Conservation (phyloP, 257 asterid species). For the Plectranthus barbatus region DNA sequence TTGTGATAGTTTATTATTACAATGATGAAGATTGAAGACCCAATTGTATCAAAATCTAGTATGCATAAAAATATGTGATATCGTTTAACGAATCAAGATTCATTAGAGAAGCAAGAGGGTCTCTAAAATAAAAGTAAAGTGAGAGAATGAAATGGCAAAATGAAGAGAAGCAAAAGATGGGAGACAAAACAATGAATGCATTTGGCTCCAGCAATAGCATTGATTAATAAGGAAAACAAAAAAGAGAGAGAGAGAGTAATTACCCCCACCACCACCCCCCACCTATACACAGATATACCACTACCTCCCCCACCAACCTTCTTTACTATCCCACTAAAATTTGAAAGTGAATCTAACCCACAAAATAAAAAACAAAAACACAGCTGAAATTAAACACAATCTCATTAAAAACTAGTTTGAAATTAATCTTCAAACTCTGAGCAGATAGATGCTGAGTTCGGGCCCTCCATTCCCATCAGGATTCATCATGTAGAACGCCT, state of each 20-base stretch:
- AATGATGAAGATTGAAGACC: too few species aligned
- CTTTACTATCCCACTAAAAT: slow-evolving; percentile 4
- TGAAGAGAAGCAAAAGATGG: too few species aligned
- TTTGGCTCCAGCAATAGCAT: slow-evolving; percentile 8
- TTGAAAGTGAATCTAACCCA: background rate
- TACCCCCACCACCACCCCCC: too few species aligned
- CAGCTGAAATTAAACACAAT: background rate
- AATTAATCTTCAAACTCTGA: slow-evolving; percentile 58
- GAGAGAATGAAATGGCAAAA: background rate
- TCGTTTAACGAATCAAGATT: too few species aligned
- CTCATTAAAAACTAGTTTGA: background rate
- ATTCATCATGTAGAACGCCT: slow-evolving; percentile 94
- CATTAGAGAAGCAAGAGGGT: too few species aligned
- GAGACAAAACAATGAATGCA: slow-evolving; percentile 15
- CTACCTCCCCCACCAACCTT: slow-evolving; percentile 5
- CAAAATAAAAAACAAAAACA: background rate
- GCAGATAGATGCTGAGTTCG: slow-evolving; percentile 83
- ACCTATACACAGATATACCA: slow-evolving; percentile 35
- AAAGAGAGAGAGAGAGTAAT: too few species aligned
- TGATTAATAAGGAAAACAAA: background rate
- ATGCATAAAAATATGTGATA: too few species aligned
- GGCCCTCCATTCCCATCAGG: slow-evolving; percentile 96
- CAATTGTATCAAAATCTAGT: too few species aligned
- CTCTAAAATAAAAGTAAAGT: too few species aligned
- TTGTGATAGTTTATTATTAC: too few species aligned